Conservation (phyloP, 495 filamentous ascomycete species). For the Annulohypoxylon stygium region DNA sequence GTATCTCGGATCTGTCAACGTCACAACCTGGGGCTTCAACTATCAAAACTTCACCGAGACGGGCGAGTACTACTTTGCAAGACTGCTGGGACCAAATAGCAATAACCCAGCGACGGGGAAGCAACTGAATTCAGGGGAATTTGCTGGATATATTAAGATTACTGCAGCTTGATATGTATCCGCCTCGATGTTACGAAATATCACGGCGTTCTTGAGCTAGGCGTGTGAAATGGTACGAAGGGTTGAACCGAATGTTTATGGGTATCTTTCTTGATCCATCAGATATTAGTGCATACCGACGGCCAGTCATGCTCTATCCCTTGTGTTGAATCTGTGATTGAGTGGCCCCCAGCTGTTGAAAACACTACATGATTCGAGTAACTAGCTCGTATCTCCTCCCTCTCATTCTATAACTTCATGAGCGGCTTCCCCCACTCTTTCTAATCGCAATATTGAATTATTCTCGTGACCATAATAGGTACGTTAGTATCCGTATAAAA, state of each 20-base stretch:
- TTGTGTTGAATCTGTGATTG: neutral
- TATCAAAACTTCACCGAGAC: slow-evolving; percentile 45
- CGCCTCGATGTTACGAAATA: neutral
- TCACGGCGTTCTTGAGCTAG: neutral
- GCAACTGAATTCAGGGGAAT: slow-evolving; percentile 41
- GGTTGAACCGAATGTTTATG: too few species aligned
- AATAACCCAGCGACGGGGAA: slow-evolving; percentile 40
- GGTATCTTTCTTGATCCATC: neutral
- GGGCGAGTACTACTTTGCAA: slow-evolving; percentile 43
- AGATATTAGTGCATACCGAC: neutral
- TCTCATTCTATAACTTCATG: neutral
- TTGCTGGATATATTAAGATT: slow-evolving; percentile 42
- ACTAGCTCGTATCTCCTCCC: neutral
- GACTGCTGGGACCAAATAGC: slow-evolving; percentile 39
- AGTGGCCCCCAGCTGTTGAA: neutral
- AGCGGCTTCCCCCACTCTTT: neutral
- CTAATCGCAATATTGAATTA: neutral
- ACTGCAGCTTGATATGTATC: slow-evolving; percentile 11
- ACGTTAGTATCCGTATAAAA: neutral
- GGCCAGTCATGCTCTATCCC: neutral
- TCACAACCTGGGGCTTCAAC: slow-evolving; percentile 47
- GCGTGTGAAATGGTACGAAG: too few species aligned
- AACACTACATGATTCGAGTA: neutral
- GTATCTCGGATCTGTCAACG: slow-evolving; percentile 43
- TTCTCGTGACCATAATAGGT: neutral